Evolutionary conservation across 371 early-diverging fungal genomes (phyloP).

Genomic region (Dinochytrium kinnereticum): DNA sequence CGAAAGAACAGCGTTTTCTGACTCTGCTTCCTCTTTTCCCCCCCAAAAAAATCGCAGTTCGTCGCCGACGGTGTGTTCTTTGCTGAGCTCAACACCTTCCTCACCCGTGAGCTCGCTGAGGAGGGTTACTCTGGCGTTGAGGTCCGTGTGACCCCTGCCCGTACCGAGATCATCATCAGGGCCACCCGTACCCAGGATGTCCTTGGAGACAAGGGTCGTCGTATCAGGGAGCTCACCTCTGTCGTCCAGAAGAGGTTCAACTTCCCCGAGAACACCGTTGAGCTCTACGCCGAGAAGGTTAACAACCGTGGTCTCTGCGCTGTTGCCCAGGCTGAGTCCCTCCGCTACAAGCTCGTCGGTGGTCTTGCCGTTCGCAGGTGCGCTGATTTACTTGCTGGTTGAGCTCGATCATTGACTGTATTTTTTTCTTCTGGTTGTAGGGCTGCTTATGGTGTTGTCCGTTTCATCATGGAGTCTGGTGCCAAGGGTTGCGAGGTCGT

Average conservation of each 20-base stretch:
- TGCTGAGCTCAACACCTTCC: constrained; percentile 99
- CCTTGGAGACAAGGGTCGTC: constrained; percentile 98
- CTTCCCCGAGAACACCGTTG: constrained; percentile 97
- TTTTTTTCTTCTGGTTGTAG: constrained; percentile 45
- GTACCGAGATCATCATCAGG: constrained; percentile 99
- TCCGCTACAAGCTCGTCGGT: constrained; percentile 96
- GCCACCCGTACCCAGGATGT: constrained; percentile 98
- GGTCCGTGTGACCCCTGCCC: constrained; percentile 97
- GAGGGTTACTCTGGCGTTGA: constrained; percentile 94
- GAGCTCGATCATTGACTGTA: background rate
- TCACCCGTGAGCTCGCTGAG: constrained; percentile 88
- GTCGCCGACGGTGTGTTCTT: constrained; percentile 99
- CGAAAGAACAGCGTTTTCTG: too few species aligned
- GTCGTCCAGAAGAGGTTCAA: constrained; percentile 99
- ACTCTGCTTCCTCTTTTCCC: too few species aligned
- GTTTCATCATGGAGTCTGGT: constrained; percentile 99
- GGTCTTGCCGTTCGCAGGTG: constrained; percentile 96
- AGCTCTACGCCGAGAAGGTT: constrained; percentile 99
- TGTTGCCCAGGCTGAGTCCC: constrained; percentile 98
- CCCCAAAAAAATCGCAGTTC: too few species aligned
- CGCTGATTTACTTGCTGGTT: constrained; percentile 20
- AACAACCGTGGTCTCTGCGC: constrained; percentile 98
- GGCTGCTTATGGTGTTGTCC: constrained; percentile 98
- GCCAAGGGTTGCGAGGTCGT: constrained; percentile 99
- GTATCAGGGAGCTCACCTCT: constrained; percentile 98